Base-by-base conservation (phyloP, 345 rosid genomes). In the Euclidium syriacum region DNA sequence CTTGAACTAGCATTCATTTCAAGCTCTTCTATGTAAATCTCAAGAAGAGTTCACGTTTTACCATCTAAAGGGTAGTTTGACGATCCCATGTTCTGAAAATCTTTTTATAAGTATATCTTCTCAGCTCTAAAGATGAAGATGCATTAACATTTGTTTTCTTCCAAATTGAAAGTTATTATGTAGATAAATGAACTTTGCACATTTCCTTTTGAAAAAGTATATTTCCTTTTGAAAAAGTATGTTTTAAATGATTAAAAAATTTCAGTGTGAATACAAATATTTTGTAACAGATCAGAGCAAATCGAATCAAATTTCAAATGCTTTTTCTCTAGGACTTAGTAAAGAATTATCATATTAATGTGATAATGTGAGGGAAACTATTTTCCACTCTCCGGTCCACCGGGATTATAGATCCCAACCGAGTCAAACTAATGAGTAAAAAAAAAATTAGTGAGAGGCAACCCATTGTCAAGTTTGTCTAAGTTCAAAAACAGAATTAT, bases 51-150 rank as follows among this genome's bases (percentile, higher is more conserved):
- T 75, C 24, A 80, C 83, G 0, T 84, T 71, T 34, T 12, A 68
- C 46, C 83, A 75, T 39, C 79, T 83, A 1, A 75, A 58, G 68
- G 83, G 83, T 2, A 81, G 81, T 29, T 73, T 83, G 15, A 80
- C 83, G 15, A 75, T 82, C 16, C 85, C 85, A 8, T 78, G 75
- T 58, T 67, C 35, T 24, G 80, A 58, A 73, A 73, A 83, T 1
- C 30, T 63, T 7, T 80, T 80, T 67, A 18, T 77, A 19, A 51
- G 68, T 14, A 29, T 79, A 40, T 65, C 73, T 6, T 71, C 71
- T 52, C 64, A 27, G 14, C 14, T 62, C 12, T 38, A 62, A 50
- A 36, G 48, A 48, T 62, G 16, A 60, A n/a, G 57, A 49, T 48
- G 10, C 24, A 22, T 46, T 22, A 20, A n/a, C 20, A 18, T 3